phyloP scores from a whole-genome alignment of 176 grass and related monocot species.

The Chrysopogon serrulatus region DNA sequence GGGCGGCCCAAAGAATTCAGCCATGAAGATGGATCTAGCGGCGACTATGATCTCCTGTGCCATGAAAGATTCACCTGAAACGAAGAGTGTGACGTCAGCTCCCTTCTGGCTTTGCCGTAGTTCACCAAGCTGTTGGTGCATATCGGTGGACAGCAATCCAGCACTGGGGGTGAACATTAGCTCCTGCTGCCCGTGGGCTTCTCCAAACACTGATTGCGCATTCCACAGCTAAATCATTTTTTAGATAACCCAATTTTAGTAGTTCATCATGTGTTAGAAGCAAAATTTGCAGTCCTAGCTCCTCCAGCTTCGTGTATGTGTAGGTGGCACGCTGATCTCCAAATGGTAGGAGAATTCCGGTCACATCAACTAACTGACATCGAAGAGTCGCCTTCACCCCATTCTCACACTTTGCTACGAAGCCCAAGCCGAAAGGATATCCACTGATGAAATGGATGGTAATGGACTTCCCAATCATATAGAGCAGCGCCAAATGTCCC shows the following conservation, averaged over 20 bases:
- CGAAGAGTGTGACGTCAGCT: constrained; percentile 1
- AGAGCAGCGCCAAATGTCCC: neutral
- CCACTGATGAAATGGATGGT: constrained; percentile 6
- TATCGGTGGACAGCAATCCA: neutral
- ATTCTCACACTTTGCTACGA: neutral
- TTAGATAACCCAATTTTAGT: neutral
- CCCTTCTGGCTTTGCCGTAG: neutral
- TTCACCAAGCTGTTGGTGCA: neutral
- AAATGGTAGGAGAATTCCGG: neutral
- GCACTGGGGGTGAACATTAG: neutral
- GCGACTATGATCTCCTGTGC: constrained; percentile 4
- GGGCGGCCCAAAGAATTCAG: neutral
- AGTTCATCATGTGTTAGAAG: neutral
- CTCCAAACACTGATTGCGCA: constrained; percentile 4
- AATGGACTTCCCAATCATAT: constrained; percentile 14
- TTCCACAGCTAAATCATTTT: neutral
- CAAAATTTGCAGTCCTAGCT: neutral
- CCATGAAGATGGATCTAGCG: constrained; percentile 2
- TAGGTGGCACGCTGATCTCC: neutral
- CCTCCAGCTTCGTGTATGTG: neutral
- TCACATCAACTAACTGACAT: neutral
- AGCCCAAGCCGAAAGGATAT: neutral
- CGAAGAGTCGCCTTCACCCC: constrained; percentile 4
- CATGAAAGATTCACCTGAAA: constrained; percentile 2
- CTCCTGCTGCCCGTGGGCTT: neutral